These are phyloP conservation scores for Chlamydomonas sp. DNA, from an alignment of 139 green algal genomes.

Conservation along the genomic window DNA sequence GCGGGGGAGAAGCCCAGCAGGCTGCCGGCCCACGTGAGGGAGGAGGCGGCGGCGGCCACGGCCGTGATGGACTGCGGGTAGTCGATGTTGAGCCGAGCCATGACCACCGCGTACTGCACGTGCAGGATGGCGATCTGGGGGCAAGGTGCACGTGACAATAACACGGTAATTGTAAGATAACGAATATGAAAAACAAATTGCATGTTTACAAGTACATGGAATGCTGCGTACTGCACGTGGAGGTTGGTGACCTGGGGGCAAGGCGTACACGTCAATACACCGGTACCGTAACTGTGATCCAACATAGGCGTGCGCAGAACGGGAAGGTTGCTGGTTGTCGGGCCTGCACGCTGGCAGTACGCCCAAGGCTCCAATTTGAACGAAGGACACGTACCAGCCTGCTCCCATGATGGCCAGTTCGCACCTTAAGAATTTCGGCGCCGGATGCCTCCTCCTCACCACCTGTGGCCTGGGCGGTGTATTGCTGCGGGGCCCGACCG, in stretches of 20 bases:
- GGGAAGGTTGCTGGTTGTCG: too few species aligned
- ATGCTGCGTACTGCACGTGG: too few species aligned
- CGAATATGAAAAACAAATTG: neutral
- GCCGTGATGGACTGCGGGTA: conserved; percentile 42
- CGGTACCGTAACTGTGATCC: too few species aligned
- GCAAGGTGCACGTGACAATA: conserved; percentile 30
- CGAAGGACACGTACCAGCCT: too few species aligned
- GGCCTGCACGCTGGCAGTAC: neutral
- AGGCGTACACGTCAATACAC: too few species aligned
- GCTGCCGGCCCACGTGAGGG: too few species aligned
- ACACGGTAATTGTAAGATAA: neutral
- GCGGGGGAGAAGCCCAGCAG: neutral
- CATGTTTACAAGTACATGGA: neutral
- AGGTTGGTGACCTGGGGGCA: conserved; percentile 11
- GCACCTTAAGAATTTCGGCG: neutral
- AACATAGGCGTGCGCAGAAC: too few species aligned
- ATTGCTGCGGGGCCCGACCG: too few species aligned
- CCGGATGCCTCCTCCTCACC: too few species aligned
- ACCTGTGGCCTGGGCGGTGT: too few species aligned
- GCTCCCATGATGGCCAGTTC: too few species aligned
- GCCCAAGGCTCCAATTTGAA: too few species aligned
- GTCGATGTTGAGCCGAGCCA: conserved; percentile 16
- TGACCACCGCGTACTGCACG: conserved; percentile 35
- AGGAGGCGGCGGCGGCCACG: neutral
- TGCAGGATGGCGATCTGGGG: conserved; percentile 22